phyloP scores from a whole-genome alignment of 352 stramenopile genomes.

The Aphanomyces invadans region DNA sequence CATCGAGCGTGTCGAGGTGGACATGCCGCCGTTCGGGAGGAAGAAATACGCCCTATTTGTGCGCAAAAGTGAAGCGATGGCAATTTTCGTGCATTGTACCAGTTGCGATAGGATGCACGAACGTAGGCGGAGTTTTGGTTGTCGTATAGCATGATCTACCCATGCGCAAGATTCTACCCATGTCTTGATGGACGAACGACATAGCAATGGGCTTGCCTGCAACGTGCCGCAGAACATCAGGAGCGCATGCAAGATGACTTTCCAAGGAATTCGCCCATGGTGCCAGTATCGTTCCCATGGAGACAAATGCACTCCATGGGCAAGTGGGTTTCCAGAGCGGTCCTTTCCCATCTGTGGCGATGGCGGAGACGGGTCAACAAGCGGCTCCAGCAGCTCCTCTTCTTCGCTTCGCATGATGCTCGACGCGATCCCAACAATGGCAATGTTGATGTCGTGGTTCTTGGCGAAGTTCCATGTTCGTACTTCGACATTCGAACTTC shows the following conservation, averaged over 20 bases:
- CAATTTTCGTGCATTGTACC: conserved; percentile 28
- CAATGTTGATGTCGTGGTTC: too few relatives aligned
- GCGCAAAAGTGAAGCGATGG: neutral
- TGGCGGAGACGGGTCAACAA: neutral
- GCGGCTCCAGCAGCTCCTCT: conserved; percentile 6
- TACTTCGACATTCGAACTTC: neutral
- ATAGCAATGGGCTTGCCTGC: conserved; percentile 23
- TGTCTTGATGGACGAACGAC: neutral
- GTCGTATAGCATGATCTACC: conserved; percentile 70
- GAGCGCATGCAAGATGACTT: conserved; percentile 67
- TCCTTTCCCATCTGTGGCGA: neutral
- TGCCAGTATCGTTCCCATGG: conserved; percentile 69
- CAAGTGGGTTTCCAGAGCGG: neutral
- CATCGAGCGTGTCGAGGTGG: conserved; percentile 48
- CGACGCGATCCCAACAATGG: too few relatives aligned
- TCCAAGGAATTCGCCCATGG: conserved; percentile 75
- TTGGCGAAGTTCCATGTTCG: too few relatives aligned
- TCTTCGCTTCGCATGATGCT: neutral
- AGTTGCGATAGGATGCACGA: conserved; percentile 75
- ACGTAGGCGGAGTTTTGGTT: conserved; percentile 79
- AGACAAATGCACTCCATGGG: conserved; percentile 58
- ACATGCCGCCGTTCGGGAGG: conserved; percentile 40
- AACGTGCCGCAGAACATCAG: conserved; percentile 42
- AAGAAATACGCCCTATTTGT: conserved; percentile 69
- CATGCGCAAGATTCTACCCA: conserved; percentile 37